phyloP scores from a whole-genome alignment of 345 rosid genomes.

The Pugionium dolabratum region DNA sequence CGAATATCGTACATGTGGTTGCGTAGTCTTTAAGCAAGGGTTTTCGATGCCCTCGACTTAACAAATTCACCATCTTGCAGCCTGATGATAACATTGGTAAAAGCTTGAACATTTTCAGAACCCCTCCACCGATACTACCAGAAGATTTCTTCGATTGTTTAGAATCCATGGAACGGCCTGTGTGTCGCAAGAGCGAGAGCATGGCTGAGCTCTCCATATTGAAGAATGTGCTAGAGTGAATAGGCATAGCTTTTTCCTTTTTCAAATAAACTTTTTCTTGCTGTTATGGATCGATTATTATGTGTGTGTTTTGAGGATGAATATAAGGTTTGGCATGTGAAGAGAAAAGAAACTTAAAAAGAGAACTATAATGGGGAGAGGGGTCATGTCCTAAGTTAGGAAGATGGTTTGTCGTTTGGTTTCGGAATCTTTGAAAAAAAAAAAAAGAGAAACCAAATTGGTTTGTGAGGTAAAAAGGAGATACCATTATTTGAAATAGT shows the following conservation, averaged over 20 bases:
- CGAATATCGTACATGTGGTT: conserved; percentile 82
- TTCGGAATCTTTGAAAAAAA: conserved; percentile 46
- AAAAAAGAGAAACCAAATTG: conserved; percentile 31
- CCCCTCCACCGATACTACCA: conserved; percentile 50
- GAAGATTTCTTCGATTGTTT: conserved; percentile 56
- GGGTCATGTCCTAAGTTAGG: conserved; percentile 42
- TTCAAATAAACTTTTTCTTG: conserved; percentile 8
- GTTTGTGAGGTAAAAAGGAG: conserved; percentile 15
- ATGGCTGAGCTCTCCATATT: conserved; percentile 81
- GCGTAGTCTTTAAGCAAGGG: conserved; percentile 79
- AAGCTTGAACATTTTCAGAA: conserved; percentile 79
- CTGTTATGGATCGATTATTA: conserved; percentile 2
- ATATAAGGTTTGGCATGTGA: conserved; percentile 14
- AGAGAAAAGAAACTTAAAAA: conserved; percentile 10
- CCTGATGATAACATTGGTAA: conserved; percentile 94
- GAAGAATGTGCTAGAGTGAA: conserved; percentile 74
- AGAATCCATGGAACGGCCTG: conserved; percentile 37
- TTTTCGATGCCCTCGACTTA: conserved; percentile 65
- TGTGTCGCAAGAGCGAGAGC: conserved; percentile 63
- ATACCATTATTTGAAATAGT: conserved; percentile 27
- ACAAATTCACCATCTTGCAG: conserved; percentile 88
- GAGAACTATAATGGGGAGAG: conserved; percentile 7
- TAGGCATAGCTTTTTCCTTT: conserved; percentile 53
- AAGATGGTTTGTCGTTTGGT: conserved; percentile 50
- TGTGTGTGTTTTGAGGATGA: conserved; percentile 21